Percentiles rank a stretch among this genome's conserved stretches.
These are phyloP conservation scores for Yamadazyma epiphylla DNA, from an alignment of 1,139 yeast species.

Conservation along the genomic window DNA sequence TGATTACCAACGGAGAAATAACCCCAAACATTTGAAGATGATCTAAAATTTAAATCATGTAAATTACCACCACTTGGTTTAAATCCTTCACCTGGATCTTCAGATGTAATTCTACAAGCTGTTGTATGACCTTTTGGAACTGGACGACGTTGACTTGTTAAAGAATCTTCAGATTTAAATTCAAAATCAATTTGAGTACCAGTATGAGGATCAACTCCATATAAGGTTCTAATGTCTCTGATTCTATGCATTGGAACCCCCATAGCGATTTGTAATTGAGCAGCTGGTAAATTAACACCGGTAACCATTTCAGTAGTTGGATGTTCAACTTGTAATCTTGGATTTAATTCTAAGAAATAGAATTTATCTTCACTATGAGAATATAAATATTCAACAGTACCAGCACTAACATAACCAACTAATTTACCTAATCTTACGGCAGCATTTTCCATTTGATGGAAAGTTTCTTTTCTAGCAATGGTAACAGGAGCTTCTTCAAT, in stretches of 20 bases:
- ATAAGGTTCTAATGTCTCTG: constrained; percentile 83
- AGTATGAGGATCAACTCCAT: constrained; percentile 95
- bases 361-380: constrained; percentile 92
- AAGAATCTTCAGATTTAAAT: constrained; percentile 69
- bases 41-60: constrained; percentile 93
- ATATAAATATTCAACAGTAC: constrained; percentile 96
- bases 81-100: constrained; percentile 98
- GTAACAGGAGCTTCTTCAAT: constrained; percentile 98
- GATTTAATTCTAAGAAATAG: constrained; percentile 92
- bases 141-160: constrained; percentile 83
- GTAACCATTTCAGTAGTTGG: constrained; percentile 99
- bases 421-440: constrained; percentile 94
- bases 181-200: constrained; percentile 88
- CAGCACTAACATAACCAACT: constrained; percentile 97
- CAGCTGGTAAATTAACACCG: constrained; percentile 96
- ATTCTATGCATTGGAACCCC: constrained; percentile 97
- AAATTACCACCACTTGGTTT: constrained; percentile 97
- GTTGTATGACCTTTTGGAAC: constrained; percentile 97
- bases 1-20: constrained; percentile 95
- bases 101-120: constrained; percentile 98
- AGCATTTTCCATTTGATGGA: constrained; percentile 89
- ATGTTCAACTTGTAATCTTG: constrained; percentile 98
- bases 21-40: constrained; percentile 98
- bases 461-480: constrained; percentile 82
- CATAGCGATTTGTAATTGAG: constrained; percentile 98